phyloP scores from a whole-genome alignment of 2,329 filamentous ascomycete species.

The Colletotrichum tamarilloi region DNA sequence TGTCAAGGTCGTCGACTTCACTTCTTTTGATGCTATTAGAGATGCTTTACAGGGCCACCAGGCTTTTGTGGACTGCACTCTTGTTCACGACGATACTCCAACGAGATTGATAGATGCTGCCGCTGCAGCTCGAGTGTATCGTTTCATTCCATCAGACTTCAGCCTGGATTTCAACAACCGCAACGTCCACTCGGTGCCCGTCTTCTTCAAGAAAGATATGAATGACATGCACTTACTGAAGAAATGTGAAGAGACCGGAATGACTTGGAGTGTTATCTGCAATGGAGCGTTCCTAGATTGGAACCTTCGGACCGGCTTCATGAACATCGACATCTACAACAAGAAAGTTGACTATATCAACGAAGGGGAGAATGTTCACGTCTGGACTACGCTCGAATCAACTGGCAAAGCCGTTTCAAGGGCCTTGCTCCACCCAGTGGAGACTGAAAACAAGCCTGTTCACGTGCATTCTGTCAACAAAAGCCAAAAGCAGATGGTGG shows the following conservation, averaged over 20 bases:
- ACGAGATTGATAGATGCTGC: conserved; percentile 65
- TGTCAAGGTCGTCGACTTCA: conserved; percentile 59
- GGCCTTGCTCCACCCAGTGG: conserved; percentile 40
- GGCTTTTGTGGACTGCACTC: conserved; percentile 57
- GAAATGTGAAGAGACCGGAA: conserved; percentile 9
- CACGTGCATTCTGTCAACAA: conserved; percentile 38
- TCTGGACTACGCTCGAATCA: conserved; percentile 39
- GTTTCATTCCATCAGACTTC: conserved; percentile 72
- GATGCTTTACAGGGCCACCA: conserved; percentile 66
- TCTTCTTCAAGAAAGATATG: conserved; percentile 37
- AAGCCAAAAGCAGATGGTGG: conserved; percentile 39
- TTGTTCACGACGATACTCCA: conserved; percentile 50
- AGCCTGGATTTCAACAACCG: conserved; percentile 47
- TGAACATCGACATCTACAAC: conserved; percentile 39
- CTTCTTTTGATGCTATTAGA: conserved; percentile 58
- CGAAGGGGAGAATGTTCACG: conserved; percentile 39
- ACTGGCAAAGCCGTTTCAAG: conserved; percentile 41
- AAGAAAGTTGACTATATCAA: conserved; percentile 37
- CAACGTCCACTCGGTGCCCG: conserved; percentile 32
- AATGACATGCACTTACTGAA: conserved; percentile 10
- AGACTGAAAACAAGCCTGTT: conserved; percentile 42
- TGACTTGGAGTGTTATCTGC: conserved; percentile 43
- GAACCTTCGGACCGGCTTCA: conserved; percentile 38
- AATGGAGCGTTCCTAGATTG: conserved; percentile 45
- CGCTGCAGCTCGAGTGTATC: conserved; percentile 67